Evolutionary conservation across 2,329 filamentous ascomycete genomes (phyloP).

Genomic region (Arthrobotrys musiformis): DNA sequence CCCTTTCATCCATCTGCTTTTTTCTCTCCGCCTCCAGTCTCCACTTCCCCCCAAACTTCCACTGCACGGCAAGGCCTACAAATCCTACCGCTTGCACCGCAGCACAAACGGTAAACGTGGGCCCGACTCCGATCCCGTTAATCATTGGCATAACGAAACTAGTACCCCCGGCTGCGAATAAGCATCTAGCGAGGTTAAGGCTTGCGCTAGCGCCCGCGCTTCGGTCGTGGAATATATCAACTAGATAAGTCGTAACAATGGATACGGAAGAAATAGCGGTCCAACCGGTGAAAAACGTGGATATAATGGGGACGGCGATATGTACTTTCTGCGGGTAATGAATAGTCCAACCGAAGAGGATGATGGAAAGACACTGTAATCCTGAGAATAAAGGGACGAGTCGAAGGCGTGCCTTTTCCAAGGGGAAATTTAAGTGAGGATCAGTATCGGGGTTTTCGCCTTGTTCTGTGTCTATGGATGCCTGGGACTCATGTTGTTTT

Average conservation of each 20-base stretch:
- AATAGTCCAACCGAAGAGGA: conserved; percentile 69
- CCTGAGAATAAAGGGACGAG: conserved; percentile 65
- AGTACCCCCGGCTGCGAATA: conserved; percentile 68
- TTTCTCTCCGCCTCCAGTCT: conserved; percentile 58
- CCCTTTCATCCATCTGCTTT: neutral
- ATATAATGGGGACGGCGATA: conserved; percentile 67
- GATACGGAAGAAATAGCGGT: conserved; percentile 66
- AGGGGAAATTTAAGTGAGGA: conserved; percentile 62
- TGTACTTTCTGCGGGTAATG: conserved; percentile 64
- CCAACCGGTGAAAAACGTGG: conserved; percentile 68
- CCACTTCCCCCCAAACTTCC: conserved; percentile 63
- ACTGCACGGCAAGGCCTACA: conserved; percentile 65
- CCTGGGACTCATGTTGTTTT: neutral
- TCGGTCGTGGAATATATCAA: conserved; percentile 67
- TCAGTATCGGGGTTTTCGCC: neutral
- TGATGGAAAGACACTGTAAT: conserved; percentile 65
- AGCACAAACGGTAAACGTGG: conserved; percentile 66
- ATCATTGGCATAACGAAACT: conserved; percentile 68
- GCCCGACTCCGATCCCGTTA: conserved; percentile 65
- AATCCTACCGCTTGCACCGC: conserved; percentile 65
- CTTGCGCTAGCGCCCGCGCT: conserved; percentile 68
- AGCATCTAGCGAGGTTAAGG: conserved; percentile 68
- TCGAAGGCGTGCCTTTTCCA: conserved; percentile 68
- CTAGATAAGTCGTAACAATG: conserved; percentile 67
- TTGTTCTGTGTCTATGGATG: neutral